Base-by-base conservation (phyloP, 2,329 filamentous ascomycete species). In the Raffaelea deltoideospora region DNA sequence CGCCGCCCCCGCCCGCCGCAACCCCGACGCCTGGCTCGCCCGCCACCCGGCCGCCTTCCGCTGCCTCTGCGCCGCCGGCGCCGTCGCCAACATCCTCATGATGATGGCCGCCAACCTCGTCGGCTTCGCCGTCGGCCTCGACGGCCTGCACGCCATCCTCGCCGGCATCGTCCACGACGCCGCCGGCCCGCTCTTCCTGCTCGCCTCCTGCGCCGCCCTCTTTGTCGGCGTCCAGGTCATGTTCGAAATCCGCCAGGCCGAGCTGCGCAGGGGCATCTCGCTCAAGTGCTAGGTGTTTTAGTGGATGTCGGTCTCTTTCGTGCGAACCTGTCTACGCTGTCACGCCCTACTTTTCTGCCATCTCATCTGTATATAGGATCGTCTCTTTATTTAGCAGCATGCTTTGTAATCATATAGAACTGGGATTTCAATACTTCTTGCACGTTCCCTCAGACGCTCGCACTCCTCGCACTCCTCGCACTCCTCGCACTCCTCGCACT, bases 101-200 rank as follows among this genome's bases (percentile, higher is more conserved):
- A 90, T 98, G 81, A 94, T 96, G 70, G 69, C 72, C 31, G 90
- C 88, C 14, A 98, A 98, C 53, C 61, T 98, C 15, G 86, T 98
- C 10, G 90, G 90, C 0, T 98, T 96, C 57, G 90, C 88, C 0
- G 69, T 98, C 11, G 92, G 92, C 0, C 46, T 95, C 34, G 90
- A 98, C 51, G 90, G 92, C 0, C 48, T 96, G 51, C 72, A 81
- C 55, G 80, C 70, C 22, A 73, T 96, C 34, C 54, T 93, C 10
- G 63, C 66, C 40, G 78, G 80, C 2, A 86, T 96, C 40, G 62
- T 92, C 36, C 72, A 72, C 15, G 81, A 81, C 40, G 83, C 75
- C 62, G 75, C 75, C 31, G 76, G 75, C 0, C 51, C 81, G 10
- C 53, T 72, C 2, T 98, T 94, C 54, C 57, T 96, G 31, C 51